Evolutionary conservation across 169 alveolate genomes (phyloP).

Genomic region (Plasmodium gonderi): DNA sequence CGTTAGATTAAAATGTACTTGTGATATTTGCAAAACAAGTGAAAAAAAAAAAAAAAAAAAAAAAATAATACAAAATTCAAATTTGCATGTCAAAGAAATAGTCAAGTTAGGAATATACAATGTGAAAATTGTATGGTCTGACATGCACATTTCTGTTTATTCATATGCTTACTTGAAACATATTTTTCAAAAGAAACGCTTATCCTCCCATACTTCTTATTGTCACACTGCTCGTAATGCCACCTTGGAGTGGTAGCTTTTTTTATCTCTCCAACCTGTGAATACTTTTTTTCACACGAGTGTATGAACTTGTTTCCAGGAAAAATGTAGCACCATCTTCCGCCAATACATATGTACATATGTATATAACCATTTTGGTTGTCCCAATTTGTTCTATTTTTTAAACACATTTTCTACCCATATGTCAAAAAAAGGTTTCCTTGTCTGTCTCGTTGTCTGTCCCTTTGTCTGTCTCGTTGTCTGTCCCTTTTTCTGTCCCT

Average conservation of each 20-base stretch:
- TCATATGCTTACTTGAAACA: constrained; percentile 70
- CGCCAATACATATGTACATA: too few relatives aligned
- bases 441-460: too few relatives aligned
- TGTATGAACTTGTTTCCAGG: too few relatives aligned
- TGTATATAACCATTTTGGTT: too few relatives aligned
- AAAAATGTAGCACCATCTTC: too few relatives aligned
- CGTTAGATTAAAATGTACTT: constrained; percentile 51
- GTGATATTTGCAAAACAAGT: constrained; percentile 5
- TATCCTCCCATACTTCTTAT: neutral
- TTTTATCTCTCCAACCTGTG: too few relatives aligned
- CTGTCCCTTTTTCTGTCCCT: too few relatives aligned
- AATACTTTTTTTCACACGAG: too few relatives aligned
- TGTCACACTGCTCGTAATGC: neutral
- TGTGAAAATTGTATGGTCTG: constrained; percentile 91
- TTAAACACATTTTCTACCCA: too few relatives aligned
- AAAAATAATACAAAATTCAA: constrained; percentile 39
- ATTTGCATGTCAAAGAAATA: constrained; percentile 79
- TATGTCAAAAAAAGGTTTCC: too few relatives aligned
- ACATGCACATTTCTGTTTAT: constrained; percentile 85
- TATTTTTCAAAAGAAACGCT: constrained; percentile 8
- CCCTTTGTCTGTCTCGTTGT: too few relatives aligned
- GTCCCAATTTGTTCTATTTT: too few relatives aligned
- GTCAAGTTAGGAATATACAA: constrained; percentile 89
- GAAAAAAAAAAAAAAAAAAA: constrained; percentile 54
- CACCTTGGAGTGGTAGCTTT: constrained; percentile 29